Evolutionary conservation across 2,329 filamentous ascomycete genomes (phyloP).

Genomic region (Nemania serpens): DNA sequence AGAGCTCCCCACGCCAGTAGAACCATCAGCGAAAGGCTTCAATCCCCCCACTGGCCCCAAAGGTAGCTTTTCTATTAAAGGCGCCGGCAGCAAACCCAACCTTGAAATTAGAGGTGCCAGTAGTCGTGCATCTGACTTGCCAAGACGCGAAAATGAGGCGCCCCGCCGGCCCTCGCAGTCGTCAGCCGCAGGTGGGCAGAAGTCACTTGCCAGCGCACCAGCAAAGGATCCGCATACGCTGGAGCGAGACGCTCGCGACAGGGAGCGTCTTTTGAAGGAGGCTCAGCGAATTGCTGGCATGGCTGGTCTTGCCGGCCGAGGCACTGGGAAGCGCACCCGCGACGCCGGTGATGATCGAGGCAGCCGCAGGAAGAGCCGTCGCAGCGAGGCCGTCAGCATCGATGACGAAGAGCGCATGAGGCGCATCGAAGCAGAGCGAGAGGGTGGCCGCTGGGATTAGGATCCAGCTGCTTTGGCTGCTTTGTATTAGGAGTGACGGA

Average conservation of each 20-base stretch:
- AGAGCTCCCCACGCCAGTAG: slow-evolving; percentile 40
- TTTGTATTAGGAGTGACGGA: slow-evolving; percentile 8
- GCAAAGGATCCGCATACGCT: slow-evolving; percentile 67
- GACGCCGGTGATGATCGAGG: slow-evolving; percentile 49
- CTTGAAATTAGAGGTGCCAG: slow-evolving; percentile 45
- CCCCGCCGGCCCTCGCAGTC: slow-evolving; percentile 46
- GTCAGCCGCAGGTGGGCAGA: slow-evolving; percentile 34
- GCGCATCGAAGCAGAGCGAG: slow-evolving; percentile 63
- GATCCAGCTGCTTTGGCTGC: not conserved
- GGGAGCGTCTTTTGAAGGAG: slow-evolving; percentile 70
- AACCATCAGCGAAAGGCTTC: slow-evolving; percentile 46
- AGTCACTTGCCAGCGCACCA: slow-evolving; percentile 27
- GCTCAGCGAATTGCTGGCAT: slow-evolving; percentile 68
- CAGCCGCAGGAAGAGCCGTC: slow-evolving; percentile 53
- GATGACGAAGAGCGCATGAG: slow-evolving; percentile 59
- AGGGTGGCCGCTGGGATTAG: slow-evolving; percentile 56
- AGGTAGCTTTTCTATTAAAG: slow-evolving; percentile 39
- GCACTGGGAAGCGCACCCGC: slow-evolving; percentile 55
- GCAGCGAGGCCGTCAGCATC: slow-evolving; percentile 53
- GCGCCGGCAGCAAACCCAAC: slow-evolving; percentile 30
- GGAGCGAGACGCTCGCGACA: slow-evolving; percentile 69
- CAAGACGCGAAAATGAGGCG: slow-evolving; percentile 37
- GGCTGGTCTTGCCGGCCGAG: slow-evolving; percentile 55
- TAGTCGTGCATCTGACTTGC: slow-evolving; percentile 34
- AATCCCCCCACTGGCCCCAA: slow-evolving; percentile 50